Base-by-base conservation (phyloP, 2,329 filamentous ascomycete genomes). In the Westerdykella sp. region DNA sequence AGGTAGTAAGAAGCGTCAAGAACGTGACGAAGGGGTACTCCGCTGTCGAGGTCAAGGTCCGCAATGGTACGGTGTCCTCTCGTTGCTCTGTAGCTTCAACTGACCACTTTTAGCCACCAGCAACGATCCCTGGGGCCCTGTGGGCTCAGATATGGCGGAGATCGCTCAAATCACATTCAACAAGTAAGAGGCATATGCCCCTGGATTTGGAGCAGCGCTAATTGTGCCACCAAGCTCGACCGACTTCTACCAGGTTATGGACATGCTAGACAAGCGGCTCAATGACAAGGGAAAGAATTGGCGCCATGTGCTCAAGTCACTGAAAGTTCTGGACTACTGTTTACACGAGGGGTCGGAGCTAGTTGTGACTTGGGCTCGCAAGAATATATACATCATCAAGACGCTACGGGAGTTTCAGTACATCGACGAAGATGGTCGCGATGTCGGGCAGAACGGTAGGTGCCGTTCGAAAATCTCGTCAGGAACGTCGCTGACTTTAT, bases 261-360 rank as follows among this genome's bases (percentile, higher is more conserved):
- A 98, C 68, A 98, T 98, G 88, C 77, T 98, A 55, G 93, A 98
- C 72, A 97, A 97, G 75, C 85, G 93, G 55, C 74, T 98, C 62
- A 98, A 98, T 61, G 93, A 98, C 70, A 97, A 98, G 71, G 93
- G 93, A 63, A 98, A 97, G 77, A 98, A 98, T 68, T 98, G 93
- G 93, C 84, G 93, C 59, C 93, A 98, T 67, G 93, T 98, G 11
- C 74, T 98, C 47, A 98, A 98, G 71, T 94, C 93, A 34, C 76
- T 98, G 55, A 98, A 98, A 68, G 93, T 98, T 41, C 78, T 97
- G 45, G 93, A 98, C 69, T 98, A 98, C 70, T 96, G 90, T 70
- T 76, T 98, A 44, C 93, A 98, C 66, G 93, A 98, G 68, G 93
- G 93, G 38, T 96, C 90, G 1, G 93, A 97, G 70, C 74, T 96